Conservation (phyloP, 495 filamentous ascomycete genomes). For the Penicillium parvum region DNA sequence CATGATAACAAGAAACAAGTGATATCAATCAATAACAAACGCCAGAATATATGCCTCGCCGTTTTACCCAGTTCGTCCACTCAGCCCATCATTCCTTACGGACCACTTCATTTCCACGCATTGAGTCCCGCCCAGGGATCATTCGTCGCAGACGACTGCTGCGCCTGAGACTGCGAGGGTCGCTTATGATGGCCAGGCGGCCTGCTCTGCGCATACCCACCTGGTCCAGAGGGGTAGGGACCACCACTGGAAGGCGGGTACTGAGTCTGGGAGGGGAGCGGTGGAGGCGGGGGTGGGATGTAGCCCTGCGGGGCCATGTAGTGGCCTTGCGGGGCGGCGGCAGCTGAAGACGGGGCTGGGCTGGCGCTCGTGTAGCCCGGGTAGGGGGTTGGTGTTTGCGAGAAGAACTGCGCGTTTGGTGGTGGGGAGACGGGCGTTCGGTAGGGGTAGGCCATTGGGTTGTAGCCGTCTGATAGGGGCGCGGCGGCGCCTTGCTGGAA, state of each 20-base stretch:
- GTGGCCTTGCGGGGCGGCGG: slow-evolving; percentile 21
- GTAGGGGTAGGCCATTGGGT: slow-evolving; percentile 53
- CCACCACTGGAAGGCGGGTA: slow-evolving; percentile 53
- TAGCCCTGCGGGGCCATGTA: slow-evolving; percentile 70
- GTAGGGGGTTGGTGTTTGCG: slow-evolving; percentile 35
- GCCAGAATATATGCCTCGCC: slow-evolving; percentile 10
- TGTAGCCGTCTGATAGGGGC: slow-evolving; percentile 47
- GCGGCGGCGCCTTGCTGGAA: slow-evolving; percentile 47
- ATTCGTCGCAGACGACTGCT: slow-evolving; percentile 27
- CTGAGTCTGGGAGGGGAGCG: slow-evolving; percentile 70
- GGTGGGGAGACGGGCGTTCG: slow-evolving; percentile 45
- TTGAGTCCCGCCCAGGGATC: slow-evolving; percentile 88
- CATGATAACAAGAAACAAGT: neutral
- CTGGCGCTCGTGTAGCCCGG: slow-evolving; percentile 31
- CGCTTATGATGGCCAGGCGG: slow-evolving; percentile 38
- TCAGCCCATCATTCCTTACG: neutral
- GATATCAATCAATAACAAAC: slow-evolving; percentile 12
- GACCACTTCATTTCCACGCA: slow-evolving; percentile 65
- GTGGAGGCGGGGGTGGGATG: slow-evolving; percentile 86
- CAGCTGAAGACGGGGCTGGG: slow-evolving; percentile 29
- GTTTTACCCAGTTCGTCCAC: neutral
- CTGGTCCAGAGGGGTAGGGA: slow-evolving; percentile 54
- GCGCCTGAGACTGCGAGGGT: slow-evolving; percentile 43
- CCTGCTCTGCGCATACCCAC: slow-evolving; percentile 52
- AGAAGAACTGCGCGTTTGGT: slow-evolving; percentile 42